Conservation (phyloP, 2,329 filamentous ascomycete genomes). For the Aspergillus texensis region DNA sequence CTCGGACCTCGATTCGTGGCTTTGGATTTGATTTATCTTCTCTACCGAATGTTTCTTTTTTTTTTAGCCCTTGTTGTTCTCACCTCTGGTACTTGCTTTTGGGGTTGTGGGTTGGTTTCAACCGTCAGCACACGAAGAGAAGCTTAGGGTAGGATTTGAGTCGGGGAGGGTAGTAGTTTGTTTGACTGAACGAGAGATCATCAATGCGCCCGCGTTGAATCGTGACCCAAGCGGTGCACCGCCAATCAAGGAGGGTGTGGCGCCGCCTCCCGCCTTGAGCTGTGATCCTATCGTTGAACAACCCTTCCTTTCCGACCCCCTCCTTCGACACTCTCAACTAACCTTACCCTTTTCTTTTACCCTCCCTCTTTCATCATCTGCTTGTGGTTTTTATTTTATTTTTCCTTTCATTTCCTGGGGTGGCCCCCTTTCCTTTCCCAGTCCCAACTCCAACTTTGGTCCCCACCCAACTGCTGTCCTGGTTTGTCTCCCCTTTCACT, state of each 20-base stretch:
- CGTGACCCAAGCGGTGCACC: slow-evolving; percentile 2
- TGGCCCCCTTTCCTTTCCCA: slow-evolving; percentile 9
- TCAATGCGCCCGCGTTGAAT: slow-evolving; percentile 4
- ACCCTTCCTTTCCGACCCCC: not conserved
- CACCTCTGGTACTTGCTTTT: no score
- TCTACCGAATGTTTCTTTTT: not conserved
- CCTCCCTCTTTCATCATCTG: slow-evolving; percentile 8
- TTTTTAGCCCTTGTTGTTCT: not conserved
- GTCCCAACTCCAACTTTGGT: slow-evolving; percentile 18
- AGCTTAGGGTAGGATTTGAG: not conserved
- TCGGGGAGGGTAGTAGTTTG: not conserved
- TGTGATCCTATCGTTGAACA: slow-evolving; percentile 6
- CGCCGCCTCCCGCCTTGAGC: slow-evolving; percentile 17
- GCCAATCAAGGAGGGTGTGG: slow-evolving; percentile 18
- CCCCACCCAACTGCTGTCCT: slow-evolving; percentile 18
- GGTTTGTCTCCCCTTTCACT: slow-evolving; percentile 9
- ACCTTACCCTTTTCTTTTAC: slow-evolving; percentile 1
- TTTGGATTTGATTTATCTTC: not conserved
- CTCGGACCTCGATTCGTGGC: not conserved
- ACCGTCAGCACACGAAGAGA: not conserved
- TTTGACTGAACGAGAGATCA: not conserved
- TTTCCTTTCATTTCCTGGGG: slow-evolving; percentile 16
- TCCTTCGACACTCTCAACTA: slow-evolving; percentile 1
- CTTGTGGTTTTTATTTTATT: not conserved
- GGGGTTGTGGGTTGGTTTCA: not conserved